phyloP scores from a whole-genome alignment of 345 rosid genomes.

The Leavenworthia alabamica region DNA sequence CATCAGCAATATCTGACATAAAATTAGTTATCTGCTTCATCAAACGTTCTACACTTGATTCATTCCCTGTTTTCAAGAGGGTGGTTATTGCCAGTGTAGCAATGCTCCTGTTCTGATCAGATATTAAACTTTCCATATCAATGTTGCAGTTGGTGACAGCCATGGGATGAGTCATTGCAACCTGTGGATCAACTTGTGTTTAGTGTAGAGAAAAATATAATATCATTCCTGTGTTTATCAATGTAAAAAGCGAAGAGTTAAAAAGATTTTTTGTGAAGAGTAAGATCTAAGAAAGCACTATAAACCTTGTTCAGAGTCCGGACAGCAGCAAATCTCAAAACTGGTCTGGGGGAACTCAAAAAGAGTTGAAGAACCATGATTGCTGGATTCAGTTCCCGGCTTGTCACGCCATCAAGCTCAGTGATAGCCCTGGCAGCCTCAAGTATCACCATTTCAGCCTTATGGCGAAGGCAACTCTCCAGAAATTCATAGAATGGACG shows the following conservation, averaged over 20 bases:
- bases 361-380: slow-evolving; percentile 96
- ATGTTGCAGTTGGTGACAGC: slow-evolving; percentile 98
- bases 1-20: slow-evolving; percentile 98
- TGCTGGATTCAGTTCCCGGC: slow-evolving; percentile 93
- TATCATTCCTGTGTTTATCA: background rate
- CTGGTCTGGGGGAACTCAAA: slow-evolving; percentile 95
- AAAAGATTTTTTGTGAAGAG: too few relatives aligned
- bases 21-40: slow-evolving; percentile 98
- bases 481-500: slow-evolving; percentile 95
- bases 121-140: slow-evolving; percentile 96
- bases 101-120: slow-evolving; percentile 97
- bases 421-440: slow-evolving; percentile 99
- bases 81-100: slow-evolving; percentile 99
- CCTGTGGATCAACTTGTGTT: slow-evolving; percentile 40
- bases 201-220: slow-evolving; percentile 3
- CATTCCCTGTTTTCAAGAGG: slow-evolving; percentile 92
- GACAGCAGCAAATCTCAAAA: slow-evolving; percentile 87
- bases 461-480: slow-evolving; percentile 94
- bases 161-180: slow-evolving; percentile 99
- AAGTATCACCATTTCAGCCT: slow-evolving; percentile 96
- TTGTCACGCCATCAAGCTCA: slow-evolving; percentile 88
- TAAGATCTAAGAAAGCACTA: too few relatives aligned
- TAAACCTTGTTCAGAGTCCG: too few relatives aligned
- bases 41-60: slow-evolving; percentile 93
- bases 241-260: too few relatives aligned